These are phyloP conservation scores for Fragaria nilgerrensis DNA, from an alignment of 306 rosid genomes.

Conservation along the genomic window DNA sequence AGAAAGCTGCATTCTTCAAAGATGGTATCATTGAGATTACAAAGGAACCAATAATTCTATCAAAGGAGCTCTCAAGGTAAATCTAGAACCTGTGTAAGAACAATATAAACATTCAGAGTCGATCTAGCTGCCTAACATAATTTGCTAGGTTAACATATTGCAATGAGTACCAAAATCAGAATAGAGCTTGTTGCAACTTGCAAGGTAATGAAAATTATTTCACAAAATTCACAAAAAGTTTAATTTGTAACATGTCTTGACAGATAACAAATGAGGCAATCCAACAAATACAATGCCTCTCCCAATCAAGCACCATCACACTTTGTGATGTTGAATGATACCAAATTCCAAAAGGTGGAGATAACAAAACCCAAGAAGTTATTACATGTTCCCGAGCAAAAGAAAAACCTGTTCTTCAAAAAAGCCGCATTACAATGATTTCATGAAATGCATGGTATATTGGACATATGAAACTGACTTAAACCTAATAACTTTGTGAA, in stretches of 20 bases:
- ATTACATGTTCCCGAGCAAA: conserved; percentile 39
- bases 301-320: conserved; percentile 32
- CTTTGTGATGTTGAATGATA: conserved; percentile 30
- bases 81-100: background rate
- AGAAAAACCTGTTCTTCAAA: conserved; percentile 15
- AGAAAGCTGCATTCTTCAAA: too few species aligned
- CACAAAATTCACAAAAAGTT: background rate
- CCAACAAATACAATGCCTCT: conserved; percentile 23
- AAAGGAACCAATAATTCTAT: too few species aligned
- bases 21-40: too few species aligned
- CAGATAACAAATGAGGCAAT: conserved; percentile 16
- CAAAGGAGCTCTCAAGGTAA: too few species aligned
- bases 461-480: conserved; percentile 31
- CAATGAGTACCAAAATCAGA: background rate
- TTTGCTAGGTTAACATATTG: background rate
- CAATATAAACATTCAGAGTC: too few species aligned
- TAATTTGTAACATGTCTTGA: background rate
- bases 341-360: conserved; percentile 25
- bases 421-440: conserved; percentile 28
- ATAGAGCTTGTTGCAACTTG: background rate
- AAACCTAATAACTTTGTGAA: conserved; percentile 19
- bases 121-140: background rate
- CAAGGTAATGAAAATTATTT: background rate
- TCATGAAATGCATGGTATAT: conserved; percentile 51
- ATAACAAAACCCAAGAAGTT: conserved; percentile 19